phyloP scores from a whole-genome alignment of 129 eudicot species.

The Centaurea solstitialis region DNA sequence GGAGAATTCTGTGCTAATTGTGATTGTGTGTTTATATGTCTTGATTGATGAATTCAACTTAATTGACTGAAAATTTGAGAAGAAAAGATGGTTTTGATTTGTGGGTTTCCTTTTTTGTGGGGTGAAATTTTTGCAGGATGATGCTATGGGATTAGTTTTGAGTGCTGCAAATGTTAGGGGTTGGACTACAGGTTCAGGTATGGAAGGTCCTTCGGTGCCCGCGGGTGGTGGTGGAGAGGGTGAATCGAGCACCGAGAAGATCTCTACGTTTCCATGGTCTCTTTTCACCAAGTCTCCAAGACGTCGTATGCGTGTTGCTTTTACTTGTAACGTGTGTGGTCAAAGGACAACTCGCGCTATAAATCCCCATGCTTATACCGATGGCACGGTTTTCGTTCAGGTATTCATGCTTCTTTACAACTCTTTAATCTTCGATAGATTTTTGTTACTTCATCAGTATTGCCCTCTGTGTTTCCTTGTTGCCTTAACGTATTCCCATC shows the following conservation, averaged over 20 bases:
- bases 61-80: not conserved
- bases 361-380: constrained; percentile 94
- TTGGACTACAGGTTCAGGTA: constrained; percentile 94
- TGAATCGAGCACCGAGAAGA: constrained; percentile 45
- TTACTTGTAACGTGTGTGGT: constrained; percentile 92
- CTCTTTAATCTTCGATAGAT: not conserved
- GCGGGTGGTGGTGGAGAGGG: constrained; percentile 59
- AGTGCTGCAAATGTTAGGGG: constrained; percentile 90
- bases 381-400: constrained; percentile 98
- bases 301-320: constrained; percentile 90
- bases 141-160: constrained; percentile 90
- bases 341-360: constrained; percentile 91
- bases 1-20: constrained; percentile 4
- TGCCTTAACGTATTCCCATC: too few species aligned
- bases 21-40: constrained; percentile 17
- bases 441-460: too few species aligned
- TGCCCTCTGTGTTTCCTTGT: too few species aligned
- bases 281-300: constrained; percentile 96
- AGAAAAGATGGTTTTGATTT: not conserved
- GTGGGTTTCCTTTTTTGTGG: constrained; percentile 1
- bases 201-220: constrained; percentile 87
- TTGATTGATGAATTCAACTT: not conserved
- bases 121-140: constrained; percentile 51
- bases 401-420: constrained; percentile 33
- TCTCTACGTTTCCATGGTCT: constrained; percentile 92